Evolutionary conservation across 2,329 filamentous ascomycete species (phyloP).

Genomic region (Epicoccum sorghinum): DNA sequence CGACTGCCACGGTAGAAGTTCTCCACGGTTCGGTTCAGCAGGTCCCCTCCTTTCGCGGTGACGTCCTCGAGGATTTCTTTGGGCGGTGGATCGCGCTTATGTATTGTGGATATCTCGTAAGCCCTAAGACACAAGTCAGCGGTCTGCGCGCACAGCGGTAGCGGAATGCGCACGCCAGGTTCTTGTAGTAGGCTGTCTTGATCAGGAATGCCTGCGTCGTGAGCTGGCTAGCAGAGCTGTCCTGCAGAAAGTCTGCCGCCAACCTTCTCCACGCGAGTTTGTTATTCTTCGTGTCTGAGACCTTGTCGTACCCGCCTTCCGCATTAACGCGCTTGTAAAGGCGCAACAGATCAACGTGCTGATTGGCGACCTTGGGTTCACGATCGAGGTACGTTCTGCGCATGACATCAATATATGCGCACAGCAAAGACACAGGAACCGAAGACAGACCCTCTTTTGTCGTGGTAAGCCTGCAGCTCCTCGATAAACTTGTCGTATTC

Average conservation of each 20-base stretch:
- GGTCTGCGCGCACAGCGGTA: slow-evolving; percentile 9
- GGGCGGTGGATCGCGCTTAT: slow-evolving; percentile 81
- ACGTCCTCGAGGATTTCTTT: slow-evolving; percentile 84
- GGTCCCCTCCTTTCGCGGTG: slow-evolving; percentile 78
- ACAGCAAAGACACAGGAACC: slow-evolving; percentile 24
- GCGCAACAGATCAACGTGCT: slow-evolving; percentile 76
- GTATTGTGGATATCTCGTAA: slow-evolving; percentile 80
- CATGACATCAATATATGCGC: slow-evolving; percentile 29
- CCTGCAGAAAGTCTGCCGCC: slow-evolving; percentile 76
- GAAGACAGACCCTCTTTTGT: slow-evolving; percentile 69
- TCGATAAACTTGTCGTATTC: slow-evolving; percentile 83
- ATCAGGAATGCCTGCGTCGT: slow-evolving; percentile 84
- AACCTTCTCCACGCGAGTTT: slow-evolving; percentile 87
- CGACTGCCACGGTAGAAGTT: slow-evolving; percentile 66
- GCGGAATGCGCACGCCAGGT: slow-evolving; percentile 64
- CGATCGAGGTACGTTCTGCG: slow-evolving; percentile 73
- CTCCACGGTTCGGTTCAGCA: slow-evolving; percentile 79
- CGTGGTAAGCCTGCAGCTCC: slow-evolving; percentile 74
- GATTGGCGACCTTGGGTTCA: slow-evolving; percentile 79
- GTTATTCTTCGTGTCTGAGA: slow-evolving; percentile 69
- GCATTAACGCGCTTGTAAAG: slow-evolving; percentile 78
- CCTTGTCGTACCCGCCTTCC: slow-evolving; percentile 84
- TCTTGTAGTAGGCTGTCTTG: slow-evolving; percentile 89
- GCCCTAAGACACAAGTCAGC: slow-evolving; percentile 54
- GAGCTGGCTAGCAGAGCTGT: slow-evolving; percentile 67